These are phyloP conservation scores for Diversispora eburnea DNA, from an alignment of 192 early-diverging fungal genomes.

Conservation along the genomic window DNA sequence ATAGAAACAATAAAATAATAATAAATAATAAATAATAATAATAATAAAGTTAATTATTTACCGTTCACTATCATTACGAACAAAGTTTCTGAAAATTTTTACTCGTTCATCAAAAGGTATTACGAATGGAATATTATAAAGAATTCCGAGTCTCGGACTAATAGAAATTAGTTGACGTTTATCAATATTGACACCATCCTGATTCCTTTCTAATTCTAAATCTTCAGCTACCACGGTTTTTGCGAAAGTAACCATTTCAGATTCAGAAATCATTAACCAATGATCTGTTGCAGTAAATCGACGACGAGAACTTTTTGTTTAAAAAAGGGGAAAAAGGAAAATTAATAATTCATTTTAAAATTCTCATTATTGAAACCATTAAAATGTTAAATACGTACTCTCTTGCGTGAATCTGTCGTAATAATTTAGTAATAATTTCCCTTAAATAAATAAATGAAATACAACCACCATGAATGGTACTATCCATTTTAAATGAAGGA, in stretches of 20 bases:
- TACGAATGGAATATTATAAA: conserved; percentile 87
- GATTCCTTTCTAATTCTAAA: conserved; percentile 40
- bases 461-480: conserved; percentile 28
- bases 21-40: neutral
- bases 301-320: conserved; percentile 52
- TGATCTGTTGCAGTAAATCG: conserved; percentile 62
- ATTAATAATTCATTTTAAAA: neutral
- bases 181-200: conserved; percentile 24
- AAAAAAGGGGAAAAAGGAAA: neutral
- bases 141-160: conserved; percentile 56
- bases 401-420: conserved; percentile 73
- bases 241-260: conserved; percentile 60
- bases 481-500: conserved; percentile 39
- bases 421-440: conserved; percentile 58
- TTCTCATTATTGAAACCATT: neutral
- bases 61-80: conserved; percentile 62
- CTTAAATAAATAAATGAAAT: conserved; percentile 54
- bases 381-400: conserved; percentile 47
- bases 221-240: conserved; percentile 54
- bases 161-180: conserved; percentile 35
- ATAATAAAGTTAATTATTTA: neutral
- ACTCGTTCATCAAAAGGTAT: conserved; percentile 89
- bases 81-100: conserved; percentile 74
- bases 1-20: neutral
- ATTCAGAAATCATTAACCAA: conserved; percentile 58